Evolutionary conservation across 2,329 filamentous ascomycete species (phyloP).

Genomic region (Clarireedia monteithiana): DNA sequence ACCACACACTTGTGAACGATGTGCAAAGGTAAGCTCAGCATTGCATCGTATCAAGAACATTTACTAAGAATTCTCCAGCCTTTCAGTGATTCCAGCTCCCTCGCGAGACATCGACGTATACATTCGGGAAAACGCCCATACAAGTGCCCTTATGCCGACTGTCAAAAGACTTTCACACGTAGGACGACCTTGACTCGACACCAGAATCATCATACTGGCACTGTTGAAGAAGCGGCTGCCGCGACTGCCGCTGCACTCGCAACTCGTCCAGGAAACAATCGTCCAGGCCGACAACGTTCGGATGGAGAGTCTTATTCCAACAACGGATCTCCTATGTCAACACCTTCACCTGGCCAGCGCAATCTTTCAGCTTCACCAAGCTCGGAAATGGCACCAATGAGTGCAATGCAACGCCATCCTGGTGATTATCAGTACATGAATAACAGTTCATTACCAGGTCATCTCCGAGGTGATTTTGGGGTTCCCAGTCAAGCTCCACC

Average conservation of each 20-base stretch:
- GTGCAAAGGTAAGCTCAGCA: slow-evolving; percentile 66
- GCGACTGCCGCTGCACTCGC: slow-evolving; percentile 83
- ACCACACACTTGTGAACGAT: slow-evolving; percentile 94
- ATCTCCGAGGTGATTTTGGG: slow-evolving; percentile 61
- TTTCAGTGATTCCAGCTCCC: slow-evolving; percentile 91
- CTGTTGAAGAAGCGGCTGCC: slow-evolving; percentile 85
- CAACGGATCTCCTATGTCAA: slow-evolving; percentile 67
- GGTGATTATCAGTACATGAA: slow-evolving; percentile 69
- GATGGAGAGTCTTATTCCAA: slow-evolving; percentile 65
- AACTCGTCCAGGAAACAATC: slow-evolving; percentile 30
- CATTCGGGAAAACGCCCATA: slow-evolving; percentile 95
- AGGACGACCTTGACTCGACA: slow-evolving; percentile 92
- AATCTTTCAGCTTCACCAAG: slow-evolving; percentile 73
- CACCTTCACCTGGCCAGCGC: slow-evolving; percentile 76
- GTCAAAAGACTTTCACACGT: slow-evolving; percentile 96
- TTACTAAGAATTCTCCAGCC: slow-evolving; percentile 48
- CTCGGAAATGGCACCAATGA: slow-evolving; percentile 63
- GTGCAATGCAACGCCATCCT: slow-evolving; percentile 45
- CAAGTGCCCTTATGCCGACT: slow-evolving; percentile 95
- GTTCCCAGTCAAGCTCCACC: slow-evolving; percentile 50
- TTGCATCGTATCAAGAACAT: slow-evolving; percentile 6
- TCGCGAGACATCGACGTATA: slow-evolving; percentile 88
- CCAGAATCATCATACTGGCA: slow-evolving; percentile 92
- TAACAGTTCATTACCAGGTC: slow-evolving; percentile 71
- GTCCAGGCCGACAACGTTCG: slow-evolving; percentile 49